Base-by-base conservation (phyloP, 371 early-diverging fungal genomes). In the Mucor velutinosus region DNA sequence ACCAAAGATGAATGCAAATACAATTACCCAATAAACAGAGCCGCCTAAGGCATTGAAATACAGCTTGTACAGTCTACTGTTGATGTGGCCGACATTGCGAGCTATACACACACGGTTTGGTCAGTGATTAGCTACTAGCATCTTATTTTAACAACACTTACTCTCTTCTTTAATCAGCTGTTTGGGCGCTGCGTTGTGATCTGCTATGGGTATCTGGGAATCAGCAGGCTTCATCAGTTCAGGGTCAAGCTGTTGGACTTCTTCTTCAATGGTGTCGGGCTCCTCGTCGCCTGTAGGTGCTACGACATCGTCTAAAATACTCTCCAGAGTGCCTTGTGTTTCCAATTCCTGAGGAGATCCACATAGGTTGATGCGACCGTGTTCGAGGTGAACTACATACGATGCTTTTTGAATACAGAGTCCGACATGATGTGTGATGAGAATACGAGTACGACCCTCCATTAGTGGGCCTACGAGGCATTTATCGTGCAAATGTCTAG, bases 361-460 rank as follows among this genome's bases (percentile, higher is more conserved):
- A 47, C 76, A 77, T 32, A 78, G 67, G 7, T 76, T 58, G 33
- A 83, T 76, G 15, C 77, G 75, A n/a, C 95, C 95, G 30, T 82
- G 43, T 43, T 63, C 55, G 10, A 74, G 56, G 37, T 67, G 56
- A 4, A 59, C 37, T 7, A 70, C 29, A 53, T 64, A 37, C 6
- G 51, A 58, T 43, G 56, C 64, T 0, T 77, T 80, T 10, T 73
- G 78, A 47, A 95, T 71, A 59, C 95, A 92, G 59, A 94, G 86
- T 3, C 86, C 77, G 6, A 95, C 91, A 51, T 94, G 93, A 72
- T 98, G 97, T 0, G 97, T 96, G 10, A 96, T 93, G 25, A 98
- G 82, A 17, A 98, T 78, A 12, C 90, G 79, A 0, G 97, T 97
- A 33, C 96, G 87, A 29, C 79, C 82, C 2, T 71, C 73, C 90